Evolutionary conservation across 2,329 filamentous ascomycete genomes (phyloP).

Genomic region (Penicillium hesseltinei): DNA sequence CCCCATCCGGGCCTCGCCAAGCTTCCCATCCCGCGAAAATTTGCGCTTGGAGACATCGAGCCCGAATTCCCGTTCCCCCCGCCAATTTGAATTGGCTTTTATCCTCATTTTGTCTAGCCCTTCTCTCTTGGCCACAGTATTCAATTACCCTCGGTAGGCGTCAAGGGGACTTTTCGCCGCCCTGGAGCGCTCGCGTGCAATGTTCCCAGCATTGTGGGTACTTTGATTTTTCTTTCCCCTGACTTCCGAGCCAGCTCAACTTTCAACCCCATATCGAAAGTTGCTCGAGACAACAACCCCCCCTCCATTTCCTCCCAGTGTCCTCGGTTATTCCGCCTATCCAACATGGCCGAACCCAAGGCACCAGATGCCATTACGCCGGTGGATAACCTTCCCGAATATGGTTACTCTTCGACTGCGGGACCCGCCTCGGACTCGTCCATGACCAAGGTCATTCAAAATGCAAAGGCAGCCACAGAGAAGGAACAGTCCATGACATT

Average conservation of each 20-base stretch:
- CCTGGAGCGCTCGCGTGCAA: slow-evolving; percentile 19
- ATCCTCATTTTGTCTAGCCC: slow-evolving; percentile 15
- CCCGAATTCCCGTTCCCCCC: slow-evolving; percentile 16
- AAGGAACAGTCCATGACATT: slow-evolving; percentile 66
- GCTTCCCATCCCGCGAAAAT: slow-evolving; percentile 22
- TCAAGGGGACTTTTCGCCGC: slow-evolving; percentile 5
- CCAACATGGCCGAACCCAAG: slow-evolving; percentile 31
- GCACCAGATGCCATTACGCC: slow-evolving; percentile 30
- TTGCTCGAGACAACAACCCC: not conserved
- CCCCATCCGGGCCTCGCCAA: slow-evolving; percentile 18
- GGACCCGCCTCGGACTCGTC: slow-evolving; percentile 24
- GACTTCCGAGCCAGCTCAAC: slow-evolving; percentile 14
- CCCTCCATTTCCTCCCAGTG: not conserved
- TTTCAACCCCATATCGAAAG: slow-evolving; percentile 1
- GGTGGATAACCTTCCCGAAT: slow-evolving; percentile 14
- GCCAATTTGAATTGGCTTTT: slow-evolving; percentile 11
- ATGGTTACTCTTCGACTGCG: slow-evolving; percentile 14
- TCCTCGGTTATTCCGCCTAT: not conserved
- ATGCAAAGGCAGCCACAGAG: slow-evolving; percentile 44
- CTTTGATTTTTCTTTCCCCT: slow-evolving; percentile 22
- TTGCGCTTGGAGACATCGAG: slow-evolving; percentile 12
- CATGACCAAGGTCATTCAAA: slow-evolving; percentile 37
- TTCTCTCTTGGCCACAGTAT: not conserved
- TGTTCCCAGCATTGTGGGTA: slow-evolving; percentile 22
- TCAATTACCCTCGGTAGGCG: not conserved